Evolutionary conservation across 2,329 filamentous ascomycete species (phyloP).

Genomic region (Cadophora sp.): DNA sequence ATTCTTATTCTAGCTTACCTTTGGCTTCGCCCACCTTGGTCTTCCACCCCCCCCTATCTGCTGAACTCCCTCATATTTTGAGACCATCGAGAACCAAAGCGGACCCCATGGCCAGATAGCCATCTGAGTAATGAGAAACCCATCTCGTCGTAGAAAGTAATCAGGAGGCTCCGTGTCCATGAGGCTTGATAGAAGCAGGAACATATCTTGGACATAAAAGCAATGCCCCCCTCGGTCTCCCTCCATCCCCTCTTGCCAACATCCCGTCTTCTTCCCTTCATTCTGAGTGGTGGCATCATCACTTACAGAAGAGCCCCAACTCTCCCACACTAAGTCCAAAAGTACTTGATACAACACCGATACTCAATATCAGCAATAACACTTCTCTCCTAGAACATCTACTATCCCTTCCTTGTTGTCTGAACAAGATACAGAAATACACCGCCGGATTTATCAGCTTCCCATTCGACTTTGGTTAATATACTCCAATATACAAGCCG

Average conservation of each 20-base stretch:
- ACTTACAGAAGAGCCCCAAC: slow-evolving; percentile 12
- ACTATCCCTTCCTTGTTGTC: not conserved
- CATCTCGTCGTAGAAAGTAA: slow-evolving; percentile 5
- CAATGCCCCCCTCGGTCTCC: not conserved
- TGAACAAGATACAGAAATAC: slow-evolving; percentile 5
- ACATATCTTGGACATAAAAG: slow-evolving; percentile 11
- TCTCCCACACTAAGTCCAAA: not conserved
- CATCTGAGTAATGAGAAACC: slow-evolving; percentile 2
- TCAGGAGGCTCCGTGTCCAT: slow-evolving; percentile 1
- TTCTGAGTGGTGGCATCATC: slow-evolving; percentile 5
- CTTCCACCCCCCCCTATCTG: slow-evolving; percentile 14
- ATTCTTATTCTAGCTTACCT: slow-evolving; percentile 10
- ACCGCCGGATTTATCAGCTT: not conserved
- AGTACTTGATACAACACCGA: not conserved
- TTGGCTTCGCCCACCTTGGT: slow-evolving; percentile 10
- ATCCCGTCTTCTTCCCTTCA: slow-evolving; percentile 7
- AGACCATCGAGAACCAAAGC: slow-evolving; percentile 4
- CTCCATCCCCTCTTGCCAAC: slow-evolving; percentile 1
- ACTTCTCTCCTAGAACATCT: not conserved
- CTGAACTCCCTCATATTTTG: slow-evolving; percentile 9
- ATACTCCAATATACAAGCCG: not conserved
- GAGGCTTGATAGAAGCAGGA: slow-evolving; percentile 2
- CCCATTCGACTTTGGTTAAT: slow-evolving; percentile 7
- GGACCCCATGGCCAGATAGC: slow-evolving; percentile 18
- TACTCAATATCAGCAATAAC: not conserved